Percentiles rank a stretch among this genome's conserved stretches.
Conservation (phyloP, 306 rosid genomes). For the Cajanus cajan region DNA sequence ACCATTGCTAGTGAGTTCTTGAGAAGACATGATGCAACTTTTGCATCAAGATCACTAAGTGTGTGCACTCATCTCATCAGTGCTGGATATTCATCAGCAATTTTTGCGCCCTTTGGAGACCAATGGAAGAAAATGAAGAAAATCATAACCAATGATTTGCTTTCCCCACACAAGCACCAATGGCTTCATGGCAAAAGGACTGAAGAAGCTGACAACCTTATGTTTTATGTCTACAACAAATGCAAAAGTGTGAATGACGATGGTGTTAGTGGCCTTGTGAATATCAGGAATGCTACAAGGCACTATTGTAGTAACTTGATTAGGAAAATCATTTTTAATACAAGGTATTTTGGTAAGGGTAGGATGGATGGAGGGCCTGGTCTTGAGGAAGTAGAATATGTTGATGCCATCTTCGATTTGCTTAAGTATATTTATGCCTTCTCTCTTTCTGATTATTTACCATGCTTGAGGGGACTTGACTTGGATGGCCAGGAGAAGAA, state of each 20-base stretch:
- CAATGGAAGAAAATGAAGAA: conserved; percentile 45
- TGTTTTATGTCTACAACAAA: too few relatives aligned
- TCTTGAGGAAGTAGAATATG: conserved; percentile 39
- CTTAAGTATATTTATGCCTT: conserved; percentile 31
- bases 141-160: not conserved
- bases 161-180: not conserved
- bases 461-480: conserved; percentile 44
- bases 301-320: conserved; percentile 30
- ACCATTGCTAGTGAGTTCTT: conserved; percentile 38
- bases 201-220: conserved; percentile 37
- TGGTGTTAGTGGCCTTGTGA: conserved; percentile 2
- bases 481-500: conserved; percentile 34
- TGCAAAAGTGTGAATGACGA: not conserved
- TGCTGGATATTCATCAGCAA: conserved; percentile 2
- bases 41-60: conserved; percentile 42
- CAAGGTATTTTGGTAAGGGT: conserved; percentile 40
- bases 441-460: conserved; percentile 39
- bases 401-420: conserved; percentile 22
- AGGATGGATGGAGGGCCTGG: conserved; percentile 46
- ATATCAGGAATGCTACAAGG: not conserved
- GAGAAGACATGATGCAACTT: conserved; percentile 40
- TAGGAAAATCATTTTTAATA: conserved; percentile 37
- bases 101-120: conserved; percentile 20
- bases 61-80: conserved; percentile 4
- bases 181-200: conserved; percentile 41